phyloP scores from a whole-genome alignment of 2,329 filamentous ascomycete genomes.

The Orbilia brochopaga region DNA sequence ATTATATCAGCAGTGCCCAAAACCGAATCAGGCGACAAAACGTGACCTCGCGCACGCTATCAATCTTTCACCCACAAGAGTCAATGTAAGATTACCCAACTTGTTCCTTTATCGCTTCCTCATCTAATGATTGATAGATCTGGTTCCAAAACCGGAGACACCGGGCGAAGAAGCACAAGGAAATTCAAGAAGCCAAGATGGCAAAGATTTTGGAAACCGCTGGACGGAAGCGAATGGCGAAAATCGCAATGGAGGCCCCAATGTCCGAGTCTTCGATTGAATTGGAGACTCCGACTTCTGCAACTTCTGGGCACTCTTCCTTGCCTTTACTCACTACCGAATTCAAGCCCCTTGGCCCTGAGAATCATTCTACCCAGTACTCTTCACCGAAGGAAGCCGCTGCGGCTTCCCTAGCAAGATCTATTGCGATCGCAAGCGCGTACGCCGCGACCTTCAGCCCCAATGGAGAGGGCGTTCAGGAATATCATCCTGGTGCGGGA shows the following conservation, averaged over 20 bases:
- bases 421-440: conserved; percentile 51
- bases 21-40: conserved; percentile 47
- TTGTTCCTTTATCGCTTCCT: neutral
- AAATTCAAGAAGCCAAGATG: conserved; percentile 48
- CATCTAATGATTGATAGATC: conserved; percentile 23
- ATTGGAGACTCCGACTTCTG: conserved; percentile 41
- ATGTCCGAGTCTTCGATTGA: conserved; percentile 38
- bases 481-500: conserved; percentile 31
- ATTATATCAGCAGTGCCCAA: conserved; percentile 48
- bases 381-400: conserved; percentile 53
- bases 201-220: conserved; percentile 47
- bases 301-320: conserved; percentile 29
- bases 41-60: conserved; percentile 45
- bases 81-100: conserved; percentile 29
- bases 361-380: conserved; percentile 49
- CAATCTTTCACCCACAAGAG: conserved; percentile 46
- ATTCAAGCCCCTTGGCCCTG: conserved; percentile 35
- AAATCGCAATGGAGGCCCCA: conserved; percentile 36
- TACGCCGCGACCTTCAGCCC: conserved; percentile 49
- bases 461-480: conserved; percentile 47
- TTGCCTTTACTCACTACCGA: conserved; percentile 45
- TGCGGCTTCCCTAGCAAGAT: conserved; percentile 54
- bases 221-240: conserved; percentile 44
- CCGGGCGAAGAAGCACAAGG: conserved; percentile 46
- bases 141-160: conserved; percentile 51